Conservation (phyloP, 305 asterid species). For the Withania somnifera region DNA sequence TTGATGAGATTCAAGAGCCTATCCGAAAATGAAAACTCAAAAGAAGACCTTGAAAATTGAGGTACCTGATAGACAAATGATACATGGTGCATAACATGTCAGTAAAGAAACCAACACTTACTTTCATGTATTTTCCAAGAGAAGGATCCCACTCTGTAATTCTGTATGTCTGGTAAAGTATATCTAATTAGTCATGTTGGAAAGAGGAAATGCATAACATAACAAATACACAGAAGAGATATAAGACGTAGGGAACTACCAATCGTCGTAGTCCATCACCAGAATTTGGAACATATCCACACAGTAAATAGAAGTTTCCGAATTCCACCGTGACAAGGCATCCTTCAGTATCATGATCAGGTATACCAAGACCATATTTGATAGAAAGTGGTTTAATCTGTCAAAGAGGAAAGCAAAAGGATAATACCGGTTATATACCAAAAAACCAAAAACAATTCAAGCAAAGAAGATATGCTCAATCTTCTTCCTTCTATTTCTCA, state of each 20-base stretch:
- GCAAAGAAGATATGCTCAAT: not conserved
- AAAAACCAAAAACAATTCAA: not conserved
- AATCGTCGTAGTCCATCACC: constrained; percentile 87
- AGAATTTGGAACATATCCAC: constrained; percentile 86
- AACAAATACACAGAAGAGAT: not conserved
- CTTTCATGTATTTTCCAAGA: constrained; percentile 79
- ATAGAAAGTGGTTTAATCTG: constrained; percentile 85
- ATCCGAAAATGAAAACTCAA: not conserved
- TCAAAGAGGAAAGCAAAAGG: constrained; percentile 9
- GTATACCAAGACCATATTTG: constrained; percentile 73
- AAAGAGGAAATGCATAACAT: not conserved
- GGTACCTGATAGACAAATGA: not conserved
- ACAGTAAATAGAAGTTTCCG: constrained; percentile 54
- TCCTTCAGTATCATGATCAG: constrained; percentile 92
- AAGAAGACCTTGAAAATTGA: not conserved
- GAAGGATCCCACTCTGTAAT: constrained; percentile 74
- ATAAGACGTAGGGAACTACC: constrained; percentile 29
- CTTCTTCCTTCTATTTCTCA: not conserved
- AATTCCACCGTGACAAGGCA: constrained; percentile 85
- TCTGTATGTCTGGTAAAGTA: constrained; percentile 59
- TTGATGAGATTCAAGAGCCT: not conserved
- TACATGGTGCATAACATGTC: not conserved
- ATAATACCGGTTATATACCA: not conserved
- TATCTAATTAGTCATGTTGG: constrained; percentile 1
- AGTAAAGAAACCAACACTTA: constrained; percentile 22